Percentiles rank a stretch among this genome's conserved stretches.
phyloP scores from a whole-genome alignment of 176 grass and related monocot genomes.

The Carex parvula region DNA sequence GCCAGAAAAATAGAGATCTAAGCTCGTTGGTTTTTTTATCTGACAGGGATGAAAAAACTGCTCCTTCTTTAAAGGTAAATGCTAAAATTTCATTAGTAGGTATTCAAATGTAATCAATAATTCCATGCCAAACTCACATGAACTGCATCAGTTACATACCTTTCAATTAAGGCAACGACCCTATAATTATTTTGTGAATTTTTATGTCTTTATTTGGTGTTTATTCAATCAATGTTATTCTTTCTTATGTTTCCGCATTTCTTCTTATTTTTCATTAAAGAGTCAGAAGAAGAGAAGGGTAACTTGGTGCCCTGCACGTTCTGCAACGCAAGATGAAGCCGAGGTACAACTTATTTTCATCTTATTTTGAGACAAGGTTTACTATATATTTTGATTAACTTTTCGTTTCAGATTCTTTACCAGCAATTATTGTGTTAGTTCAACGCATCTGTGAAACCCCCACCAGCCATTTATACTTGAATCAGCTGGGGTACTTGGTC shows the following conservation, averaged over 20 bases:
- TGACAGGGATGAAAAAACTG: slow-evolving; percentile 64
- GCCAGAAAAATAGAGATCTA: slow-evolving; percentile 89
- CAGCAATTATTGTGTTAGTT: neutral
- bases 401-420: neutral
- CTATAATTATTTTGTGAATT: neutral
- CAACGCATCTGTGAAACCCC: no score
- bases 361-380: neutral
- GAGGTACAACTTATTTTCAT: slow-evolving; percentile 55
- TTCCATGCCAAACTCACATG: neutral
- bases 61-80: slow-evolving; percentile 54
- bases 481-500: no score
- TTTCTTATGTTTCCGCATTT: slow-evolving; percentile 17
- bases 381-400: neutral
- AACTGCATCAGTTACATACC: neutral
- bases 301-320: slow-evolving; percentile 76
- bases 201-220: neutral
- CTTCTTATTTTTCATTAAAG: slow-evolving; percentile 31
- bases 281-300: slow-evolving; percentile 75
- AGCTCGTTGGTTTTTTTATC: slow-evolving; percentile 85
- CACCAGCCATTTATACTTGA: no score
- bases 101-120: neutral
- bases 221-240: neutral
- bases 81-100: slow-evolving; percentile 5
- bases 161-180: neutral
- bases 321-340: slow-evolving; percentile 33